Percentiles rank a stretch among this genome's conserved stretches.
Evolutionary conservation across 345 rosid genomes (phyloP).

Genomic region (Lepidium didymum): DNA sequence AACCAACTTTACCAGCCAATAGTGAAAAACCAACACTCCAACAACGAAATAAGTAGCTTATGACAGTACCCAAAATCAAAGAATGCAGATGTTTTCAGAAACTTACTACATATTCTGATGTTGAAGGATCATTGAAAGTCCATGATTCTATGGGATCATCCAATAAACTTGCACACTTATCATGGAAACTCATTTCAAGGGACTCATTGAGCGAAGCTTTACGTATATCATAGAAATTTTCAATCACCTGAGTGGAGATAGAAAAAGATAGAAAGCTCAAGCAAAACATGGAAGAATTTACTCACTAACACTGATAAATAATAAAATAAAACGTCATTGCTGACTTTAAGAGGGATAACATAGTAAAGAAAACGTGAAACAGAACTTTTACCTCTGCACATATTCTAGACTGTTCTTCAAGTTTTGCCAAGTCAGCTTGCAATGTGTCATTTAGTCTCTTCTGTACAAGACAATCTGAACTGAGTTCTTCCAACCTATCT

Average conservation of each 20-base stretch:
- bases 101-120: constrained; percentile 76
- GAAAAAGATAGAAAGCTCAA: not conserved
- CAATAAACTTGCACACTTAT: constrained; percentile 63
- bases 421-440: constrained; percentile 49
- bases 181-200: constrained; percentile 49
- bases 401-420: constrained; percentile 49
- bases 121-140: constrained; percentile 78
- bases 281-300: not conserved
- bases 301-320: not conserved
- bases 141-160: constrained; percentile 65
- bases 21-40: not conserved
- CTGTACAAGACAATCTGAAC: constrained; percentile 48
- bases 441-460: constrained; percentile 52
- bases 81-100: constrained; percentile 15
- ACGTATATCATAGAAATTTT: constrained; percentile 67
- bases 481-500: constrained; percentile 68
- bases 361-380: not conserved
- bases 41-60: not conserved
- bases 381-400: constrained; percentile 46
- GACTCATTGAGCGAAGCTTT: constrained; percentile 39
- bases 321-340: not conserved
- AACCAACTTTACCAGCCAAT: not conserved
- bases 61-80: not conserved
- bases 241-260: constrained; percentile 46
- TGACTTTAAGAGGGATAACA: not conserved